Base-by-base conservation (phyloP, 116 monocot species). In the Dioscorea cayenensis region DNA sequence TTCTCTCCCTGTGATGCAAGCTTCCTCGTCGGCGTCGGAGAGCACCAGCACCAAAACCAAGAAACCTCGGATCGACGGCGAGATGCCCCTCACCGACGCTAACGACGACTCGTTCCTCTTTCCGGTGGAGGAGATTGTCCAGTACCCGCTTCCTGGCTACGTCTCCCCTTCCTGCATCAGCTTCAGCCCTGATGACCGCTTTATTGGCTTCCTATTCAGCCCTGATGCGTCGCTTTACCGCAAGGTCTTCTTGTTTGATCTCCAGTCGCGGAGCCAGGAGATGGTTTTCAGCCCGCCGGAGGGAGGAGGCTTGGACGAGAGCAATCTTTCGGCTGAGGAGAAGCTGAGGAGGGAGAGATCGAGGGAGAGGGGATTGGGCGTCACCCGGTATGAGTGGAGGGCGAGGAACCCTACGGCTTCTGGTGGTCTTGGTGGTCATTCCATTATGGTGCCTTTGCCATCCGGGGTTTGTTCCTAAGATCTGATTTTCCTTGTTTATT, bases 121-220 rank as follows among this genome's bases (percentile, higher is more conserved):
- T 61, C 77, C 87, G 0, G 74, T 85, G 6, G 88, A 90, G 75
- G 91, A 94, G 61, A 94, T 91, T 71, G 94, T 94, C 50, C 86
- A 87, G 75, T 77, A 74, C 68, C 99, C 99, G 20, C 77, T 99
- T 25, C 99, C 94, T 0, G 99, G 99, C 19, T 99, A 81, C 72
- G 84, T 71, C 4, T 89, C 80, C 2, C 99, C 99, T 5, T 85
- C 89, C 5, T 77, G 83, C 25, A 77, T 99, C 70, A 89, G 83
- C 75, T 99, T 99, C 78, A 94, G 94, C 72, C 94, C 94, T 65
- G 94, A 99, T 70, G 99, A 94, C 63, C 80, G 89, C 35, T 55
- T 79, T 59, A 70, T 99, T 62, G 68, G 89, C 17, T 94, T 80
- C 78, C 77, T 99, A 23, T 85, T 83, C 77, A 94, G 99, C 77